A percentile compares a stretch with the other conserved stretches of the same genome.
Conservation (phyloP, 345 rosid genomes). For the Populus alba region DNA sequence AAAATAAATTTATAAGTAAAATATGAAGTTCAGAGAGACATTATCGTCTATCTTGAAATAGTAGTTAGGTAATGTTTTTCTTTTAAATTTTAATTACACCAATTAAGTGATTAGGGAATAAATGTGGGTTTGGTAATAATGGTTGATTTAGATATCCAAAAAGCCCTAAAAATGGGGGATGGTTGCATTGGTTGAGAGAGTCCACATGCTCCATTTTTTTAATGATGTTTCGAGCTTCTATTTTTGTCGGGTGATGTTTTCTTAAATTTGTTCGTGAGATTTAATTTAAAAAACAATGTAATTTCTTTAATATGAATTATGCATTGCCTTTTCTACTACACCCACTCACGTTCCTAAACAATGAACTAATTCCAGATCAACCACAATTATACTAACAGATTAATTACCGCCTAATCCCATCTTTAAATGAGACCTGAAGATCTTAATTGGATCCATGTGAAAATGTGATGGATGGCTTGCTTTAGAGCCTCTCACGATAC, state of each 20-base stretch:
- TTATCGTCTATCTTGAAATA: too few species aligned
- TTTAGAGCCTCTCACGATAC: not conserved
- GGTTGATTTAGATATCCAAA: slow-evolving; percentile 6
- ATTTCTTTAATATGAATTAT: too few species aligned
- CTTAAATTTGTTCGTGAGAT: not conserved
- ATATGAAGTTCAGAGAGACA: too few species aligned
- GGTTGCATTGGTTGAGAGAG: slow-evolving; percentile 1
- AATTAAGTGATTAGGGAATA: not conserved
- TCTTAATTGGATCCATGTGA: not conserved
- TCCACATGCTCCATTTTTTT: not conserved
- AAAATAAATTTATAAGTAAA: too few species aligned
- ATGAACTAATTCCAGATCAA: too few species aligned
- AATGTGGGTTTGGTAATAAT: slow-evolving; percentile 16
- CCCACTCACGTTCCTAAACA: too few species aligned
- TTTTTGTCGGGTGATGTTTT: not conserved
- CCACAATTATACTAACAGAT: too few species aligned
- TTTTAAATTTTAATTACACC: not conserved
- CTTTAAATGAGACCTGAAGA: too few species aligned
- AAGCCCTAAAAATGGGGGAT: not conserved
- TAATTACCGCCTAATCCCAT: too few species aligned
- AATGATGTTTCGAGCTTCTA: not conserved
- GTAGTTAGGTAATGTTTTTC: too few species aligned
- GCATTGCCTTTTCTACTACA: too few species aligned
- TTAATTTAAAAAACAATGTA: too few species aligned
- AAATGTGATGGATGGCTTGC: not conserved